Evolutionary conservation across 768 basidiomycete species (phyloP), one percentile per base, ranked within the genome.

Genomic region (Coprinopsis marcescibilis): DNA sequence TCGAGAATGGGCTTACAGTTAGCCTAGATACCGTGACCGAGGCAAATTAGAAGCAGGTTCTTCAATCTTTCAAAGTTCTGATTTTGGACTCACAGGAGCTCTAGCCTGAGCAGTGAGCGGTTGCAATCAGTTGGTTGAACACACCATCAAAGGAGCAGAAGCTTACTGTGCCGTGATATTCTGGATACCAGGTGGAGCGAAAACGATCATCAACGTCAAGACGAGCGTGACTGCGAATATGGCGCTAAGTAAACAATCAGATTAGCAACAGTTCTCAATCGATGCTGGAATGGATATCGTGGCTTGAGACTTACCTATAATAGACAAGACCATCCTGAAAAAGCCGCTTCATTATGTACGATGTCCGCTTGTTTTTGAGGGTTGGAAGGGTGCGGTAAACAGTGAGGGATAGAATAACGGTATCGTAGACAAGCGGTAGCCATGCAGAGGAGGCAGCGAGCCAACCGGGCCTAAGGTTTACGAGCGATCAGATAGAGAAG

Each of bases 351-450:
- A 70, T 57, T 21, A 75, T 63, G 41, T 61, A 78, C 12, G 65
- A 60, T 2, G 64, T 59, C 42, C 62, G 60, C 50, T 56, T 53
- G 26, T 60, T 58, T 23, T 60, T 54, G 14, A 70, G 60, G 1
- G 65, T 56, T 5, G 72, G 73, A 1, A 69, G 39, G 2, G 69
- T 70, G 15, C 64, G 63, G 44, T 60, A 56, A 19, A 75, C 53
- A 0, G 71, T 73, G 14, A 75, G 55, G 3, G 49, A 54, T 35
- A 75, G 60, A 20, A 74, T 60, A 36, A 68, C 62, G 1, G 71
- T 75, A 47, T 76, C 72, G 46, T 75, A 76, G 15, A 73, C 59
- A 33, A 76, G 64, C 3, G 75, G 75, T 1, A 76, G 54, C 73
- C 73, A 76, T 1, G 73, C 75, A 1, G 72, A 73, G 49, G 80